Base-by-base conservation (phyloP, 2,329 filamentous ascomycete species). In the Mycosphaerella arachidis region DNA sequence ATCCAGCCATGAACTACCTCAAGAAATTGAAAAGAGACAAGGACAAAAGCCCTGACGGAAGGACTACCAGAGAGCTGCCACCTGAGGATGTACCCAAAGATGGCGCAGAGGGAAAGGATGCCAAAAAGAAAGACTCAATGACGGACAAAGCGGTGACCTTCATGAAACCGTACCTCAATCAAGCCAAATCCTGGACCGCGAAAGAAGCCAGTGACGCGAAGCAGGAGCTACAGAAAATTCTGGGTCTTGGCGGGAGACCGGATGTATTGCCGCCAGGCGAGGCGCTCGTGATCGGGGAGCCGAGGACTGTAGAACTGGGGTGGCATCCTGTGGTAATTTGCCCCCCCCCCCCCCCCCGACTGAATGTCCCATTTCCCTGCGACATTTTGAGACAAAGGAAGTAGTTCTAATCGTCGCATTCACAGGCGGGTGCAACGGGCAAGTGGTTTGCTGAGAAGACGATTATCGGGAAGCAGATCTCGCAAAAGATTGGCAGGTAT, bases 381-480 rank as follows among this genome's bases (percentile, higher is more conserved):
- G 24, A 24, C 24, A 24, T 24, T 24, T 24, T 24, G 24, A n/a
- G n/a, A n/a, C n/a, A n/a, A n/a, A n/a, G n/a, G n/a, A 24, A 24
- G 24, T 24, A 24, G 2, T 24, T 24, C 24, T 24, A 24, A 24
- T 24, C 24, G 24, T 24, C 24, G 24, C 3, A 2, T 24, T 24
- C 24, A 24, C 3, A 24, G 24, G 24, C 53, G 6, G 57, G 57
- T 30, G 55, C 48, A 6, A 56, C 55, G 29, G 61, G 63, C 18
- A 63, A 62, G 45, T 63, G 59, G 57, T 63, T 63, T 48, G 59
- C 57, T 5, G 63, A 59, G 35, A 63, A 63, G 53, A 63, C 59
- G 16, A 60, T 60, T 7, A 59, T 63, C 35, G 63, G 62, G n/a
- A 59, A 56, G 7, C 24, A 58, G 27, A 64, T 64, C 35, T 53